Percentiles rank a stretch among this genome's conserved stretches.
These are phyloP conservation scores for Chlorella vulgaris DNA, from an alignment of 139 green algal genomes.

Conservation along the genomic window DNA sequence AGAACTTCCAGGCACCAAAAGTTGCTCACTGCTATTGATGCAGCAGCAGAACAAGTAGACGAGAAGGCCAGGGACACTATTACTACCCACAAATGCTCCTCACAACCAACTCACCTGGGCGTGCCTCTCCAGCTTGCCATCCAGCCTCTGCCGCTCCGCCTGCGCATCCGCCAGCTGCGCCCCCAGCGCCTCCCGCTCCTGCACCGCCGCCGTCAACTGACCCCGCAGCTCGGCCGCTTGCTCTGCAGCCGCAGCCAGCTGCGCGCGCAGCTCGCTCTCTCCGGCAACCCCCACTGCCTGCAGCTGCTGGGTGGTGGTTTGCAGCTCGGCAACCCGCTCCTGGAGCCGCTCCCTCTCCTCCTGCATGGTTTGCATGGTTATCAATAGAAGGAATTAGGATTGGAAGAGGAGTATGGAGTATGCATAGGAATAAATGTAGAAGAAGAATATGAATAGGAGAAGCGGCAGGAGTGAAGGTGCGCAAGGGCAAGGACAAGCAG, in stretches of 20 bases:
- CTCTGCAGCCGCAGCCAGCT: background rate
- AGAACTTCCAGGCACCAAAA: too few relatives aligned
- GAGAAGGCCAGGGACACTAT: too few relatives aligned
- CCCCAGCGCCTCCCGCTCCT: background rate
- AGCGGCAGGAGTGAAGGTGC: too few relatives aligned
- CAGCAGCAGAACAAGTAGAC: too few relatives aligned
- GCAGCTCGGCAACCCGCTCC: background rate
- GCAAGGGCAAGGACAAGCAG: too few relatives aligned
- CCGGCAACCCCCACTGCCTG: constrained; percentile 3
- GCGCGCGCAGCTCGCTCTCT: constrained; percentile 14
- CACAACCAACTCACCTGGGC: background rate
- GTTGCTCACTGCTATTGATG: too few relatives aligned
- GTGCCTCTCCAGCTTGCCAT: constrained; percentile 22
- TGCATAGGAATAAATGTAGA: too few relatives aligned
- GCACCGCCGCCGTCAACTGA: background rate
- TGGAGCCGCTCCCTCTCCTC: constrained; percentile 24
- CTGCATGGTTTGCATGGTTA: background rate
- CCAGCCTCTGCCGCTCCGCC: constrained; percentile 11
- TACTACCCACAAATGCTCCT: too few relatives aligned
- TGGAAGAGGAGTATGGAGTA: too few relatives aligned
- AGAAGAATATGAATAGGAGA: too few relatives aligned
- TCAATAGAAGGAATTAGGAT: too few relatives aligned
- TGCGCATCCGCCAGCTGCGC: constrained; percentile 4
- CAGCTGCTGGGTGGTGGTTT: background rate
- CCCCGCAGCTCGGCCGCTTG: constrained; percentile 1